A percentile compares a stretch with the other conserved stretches of the same genome.
Conservation (phyloP, 768 basidiomycete genomes). For the Trametes cingulata region DNA sequence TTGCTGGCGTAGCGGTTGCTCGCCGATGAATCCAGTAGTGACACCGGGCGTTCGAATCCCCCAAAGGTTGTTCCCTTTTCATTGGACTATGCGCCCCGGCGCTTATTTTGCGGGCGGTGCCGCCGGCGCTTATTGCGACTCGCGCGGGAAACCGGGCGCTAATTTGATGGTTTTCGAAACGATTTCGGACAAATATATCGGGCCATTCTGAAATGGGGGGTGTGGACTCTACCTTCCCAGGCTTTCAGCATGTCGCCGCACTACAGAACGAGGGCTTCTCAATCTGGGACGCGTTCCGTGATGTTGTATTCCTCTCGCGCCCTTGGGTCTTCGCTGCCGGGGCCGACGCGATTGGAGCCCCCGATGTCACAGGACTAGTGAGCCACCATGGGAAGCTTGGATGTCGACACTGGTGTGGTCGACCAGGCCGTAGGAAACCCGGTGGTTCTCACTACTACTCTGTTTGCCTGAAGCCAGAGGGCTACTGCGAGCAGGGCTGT, state of each 20-base stretch:
- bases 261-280: constrained; percentile 28
- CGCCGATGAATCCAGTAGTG: too few relatives aligned
- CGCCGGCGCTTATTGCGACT: too few relatives aligned
- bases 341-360: constrained; percentile 10
- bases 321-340: constrained; percentile 8
- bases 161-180: too few relatives aligned
- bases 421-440: constrained; percentile 32
- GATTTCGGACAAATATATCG: too few relatives aligned
- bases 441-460: constrained; percentile 36
- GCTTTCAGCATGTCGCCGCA: constrained; percentile 31
- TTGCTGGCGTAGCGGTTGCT: too few relatives aligned
- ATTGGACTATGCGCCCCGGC: too few relatives aligned
- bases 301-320: neutral
- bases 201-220: too few relatives aligned
- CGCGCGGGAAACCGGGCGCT: too few relatives aligned
- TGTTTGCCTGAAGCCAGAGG: constrained; percentile 27
- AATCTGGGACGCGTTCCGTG: constrained; percentile 30
- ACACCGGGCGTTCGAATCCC: too few relatives aligned
- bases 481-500: constrained; percentile 27
- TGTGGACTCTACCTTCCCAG: too few relatives aligned
- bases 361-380: constrained; percentile 34
- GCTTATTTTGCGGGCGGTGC: too few relatives aligned
- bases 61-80: too few relatives aligned
- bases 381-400: constrained; percentile 37
- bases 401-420: constrained; percentile 36